Evolutionary conservation across 345 rosid species (phyloP).

Genomic region (Mangifera indica): DNA sequence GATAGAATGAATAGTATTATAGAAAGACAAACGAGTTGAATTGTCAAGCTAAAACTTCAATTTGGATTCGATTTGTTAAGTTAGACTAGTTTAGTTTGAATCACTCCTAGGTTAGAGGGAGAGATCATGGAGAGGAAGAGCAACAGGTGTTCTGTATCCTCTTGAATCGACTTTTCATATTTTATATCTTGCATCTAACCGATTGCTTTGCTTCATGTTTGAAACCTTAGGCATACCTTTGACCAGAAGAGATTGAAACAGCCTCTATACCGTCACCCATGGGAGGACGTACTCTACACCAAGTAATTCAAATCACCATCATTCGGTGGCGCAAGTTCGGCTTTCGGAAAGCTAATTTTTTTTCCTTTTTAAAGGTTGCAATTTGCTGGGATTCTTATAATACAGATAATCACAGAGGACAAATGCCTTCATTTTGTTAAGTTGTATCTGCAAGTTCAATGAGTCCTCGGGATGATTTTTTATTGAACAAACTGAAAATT

Average conservation of each 20-base stretch:
- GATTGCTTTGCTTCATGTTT: background rate
- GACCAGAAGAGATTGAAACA: slow-evolving; percentile 98
- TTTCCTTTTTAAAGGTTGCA: slow-evolving; percentile 17
- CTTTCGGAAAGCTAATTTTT: slow-evolving; percentile 3
- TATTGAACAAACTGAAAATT: slow-evolving; percentile 2
- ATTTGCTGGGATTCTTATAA: slow-evolving; percentile 12
- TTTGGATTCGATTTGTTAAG: too few species aligned
- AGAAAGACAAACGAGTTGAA: too few species aligned
- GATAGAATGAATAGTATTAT: too few species aligned
- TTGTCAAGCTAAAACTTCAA: too few species aligned
- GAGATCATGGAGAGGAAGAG: background rate
- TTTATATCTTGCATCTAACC: background rate
- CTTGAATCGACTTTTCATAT: background rate
- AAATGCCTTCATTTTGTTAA: slow-evolving; percentile 18
- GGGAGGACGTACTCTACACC: slow-evolving; percentile 99
- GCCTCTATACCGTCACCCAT: slow-evolving; percentile 92
- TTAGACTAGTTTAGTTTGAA: too few species aligned
- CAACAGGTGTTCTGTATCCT: background rate
- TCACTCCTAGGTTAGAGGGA: background rate
- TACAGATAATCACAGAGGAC: slow-evolving; percentile 5
- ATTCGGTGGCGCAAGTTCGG: slow-evolving; percentile 14
- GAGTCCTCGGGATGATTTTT: slow-evolving; percentile 24
- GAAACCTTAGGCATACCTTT: slow-evolving; percentile 68
- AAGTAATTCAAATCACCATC: slow-evolving; percentile 41
- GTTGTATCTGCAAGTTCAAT: slow-evolving; percentile 18